phyloP scores from a whole-genome alignment of 345 rosid genomes.

The Citrus australasica region DNA sequence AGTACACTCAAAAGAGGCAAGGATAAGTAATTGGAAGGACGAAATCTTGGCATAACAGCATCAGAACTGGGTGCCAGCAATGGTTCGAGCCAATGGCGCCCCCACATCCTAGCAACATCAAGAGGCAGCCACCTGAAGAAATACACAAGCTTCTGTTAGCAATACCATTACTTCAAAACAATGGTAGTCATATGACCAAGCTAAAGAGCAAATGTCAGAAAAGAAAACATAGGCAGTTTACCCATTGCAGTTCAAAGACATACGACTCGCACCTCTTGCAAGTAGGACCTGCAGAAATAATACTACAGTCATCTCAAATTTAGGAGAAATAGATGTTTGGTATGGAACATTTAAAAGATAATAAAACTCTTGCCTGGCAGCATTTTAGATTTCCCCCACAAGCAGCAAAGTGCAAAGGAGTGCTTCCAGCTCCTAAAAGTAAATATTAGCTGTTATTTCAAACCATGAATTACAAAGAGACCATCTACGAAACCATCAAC shows the following conservation, averaged over 20 bases:
- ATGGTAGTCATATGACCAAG: background rate
- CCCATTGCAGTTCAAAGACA: conserved; percentile 91
- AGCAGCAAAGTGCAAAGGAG: conserved; percentile 96
- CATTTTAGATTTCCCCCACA: conserved; percentile 96
- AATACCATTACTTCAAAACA: background rate
- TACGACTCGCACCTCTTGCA: conserved; percentile 76
- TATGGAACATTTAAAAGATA: background rate
- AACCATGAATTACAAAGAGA: background rate
- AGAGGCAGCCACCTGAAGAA: conserved; percentile 84
- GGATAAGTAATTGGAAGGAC: conserved; percentile 76
- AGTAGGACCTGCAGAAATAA: conserved; percentile 65
- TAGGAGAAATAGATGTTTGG: conserved; percentile 1
- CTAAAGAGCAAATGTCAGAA: conserved; percentile 3
- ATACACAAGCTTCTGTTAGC: conserved; percentile 5
- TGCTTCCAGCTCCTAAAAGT: conserved; percentile 88
- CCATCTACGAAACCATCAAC: background rate
- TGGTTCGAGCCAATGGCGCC: conserved; percentile 97
- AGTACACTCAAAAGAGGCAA: conserved; percentile 88
- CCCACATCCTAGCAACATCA: conserved; percentile 99
- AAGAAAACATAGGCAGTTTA: conserved; percentile 29
- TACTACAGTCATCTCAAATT: conserved; percentile 5
- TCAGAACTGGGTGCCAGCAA: conserved; percentile 74
- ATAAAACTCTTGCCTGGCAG: conserved; percentile 69
- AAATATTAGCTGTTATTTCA: conserved; percentile 11
- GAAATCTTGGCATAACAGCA: conserved; percentile 59